A percentile compares a stretch with the other conserved stretches of the same genome.
Evolutionary conservation across 2,329 filamentous ascomycete species (phyloP).

Genomic region (Fusarium sp.): DNA sequence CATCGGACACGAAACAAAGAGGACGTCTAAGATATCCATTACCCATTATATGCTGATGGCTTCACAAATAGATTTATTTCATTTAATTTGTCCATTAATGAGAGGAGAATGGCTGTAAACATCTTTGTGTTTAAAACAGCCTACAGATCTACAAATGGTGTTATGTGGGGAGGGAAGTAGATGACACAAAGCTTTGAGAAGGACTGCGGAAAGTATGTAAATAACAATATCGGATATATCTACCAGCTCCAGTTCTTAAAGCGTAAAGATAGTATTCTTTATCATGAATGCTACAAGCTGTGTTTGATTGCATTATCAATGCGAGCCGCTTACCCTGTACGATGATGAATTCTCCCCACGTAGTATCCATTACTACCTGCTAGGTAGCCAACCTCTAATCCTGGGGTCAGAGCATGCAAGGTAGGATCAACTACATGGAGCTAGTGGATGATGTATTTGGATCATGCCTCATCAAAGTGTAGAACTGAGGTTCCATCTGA

Average conservation of each 20-base stretch:
- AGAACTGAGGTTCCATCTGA: not conserved
- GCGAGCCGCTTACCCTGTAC: not conserved
- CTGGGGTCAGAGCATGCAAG: not conserved
- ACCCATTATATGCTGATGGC: not conserved
- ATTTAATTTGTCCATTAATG: not conserved
- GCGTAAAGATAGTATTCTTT: not conserved
- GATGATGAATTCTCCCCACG: not conserved
- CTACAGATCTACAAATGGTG: not conserved
- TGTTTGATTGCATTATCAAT: not conserved
- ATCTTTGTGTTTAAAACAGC: not conserved
- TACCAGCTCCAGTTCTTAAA: not conserved
- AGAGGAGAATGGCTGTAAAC: not conserved
- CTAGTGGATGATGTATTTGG: not conserved
- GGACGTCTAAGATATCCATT: no score
- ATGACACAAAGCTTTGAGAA: no score
- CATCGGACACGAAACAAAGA: not conserved
- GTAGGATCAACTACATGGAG: not conserved
- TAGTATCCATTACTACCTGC: no score
- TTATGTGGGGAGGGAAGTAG: not conserved
- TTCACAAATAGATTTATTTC: not conserved
- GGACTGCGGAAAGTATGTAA: not conserved
- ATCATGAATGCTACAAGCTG: not conserved
- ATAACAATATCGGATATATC: not conserved
- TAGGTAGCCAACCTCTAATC: not conserved
- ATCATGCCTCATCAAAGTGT: not conserved